Evolutionary conservation across 345 rosid species (phyloP).

Genomic region (Melaleuca quinquenervia): DNA sequence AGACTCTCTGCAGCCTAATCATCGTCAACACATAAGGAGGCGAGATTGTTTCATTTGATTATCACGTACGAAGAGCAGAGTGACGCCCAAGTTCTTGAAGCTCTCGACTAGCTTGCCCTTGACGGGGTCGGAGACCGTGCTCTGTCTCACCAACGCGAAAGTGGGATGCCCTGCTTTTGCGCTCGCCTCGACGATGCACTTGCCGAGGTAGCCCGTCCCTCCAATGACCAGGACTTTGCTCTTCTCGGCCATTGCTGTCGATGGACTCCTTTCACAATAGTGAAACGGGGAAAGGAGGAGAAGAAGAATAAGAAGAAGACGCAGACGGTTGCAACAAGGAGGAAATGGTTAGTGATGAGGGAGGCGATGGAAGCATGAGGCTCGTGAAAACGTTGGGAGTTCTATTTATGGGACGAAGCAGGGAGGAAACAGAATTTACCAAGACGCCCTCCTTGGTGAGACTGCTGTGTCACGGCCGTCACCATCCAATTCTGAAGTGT

Average conservation of each 20-base stretch:
- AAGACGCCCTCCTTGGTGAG: background rate
- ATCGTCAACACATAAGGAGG: background rate
- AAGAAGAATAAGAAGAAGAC: too few relatives aligned
- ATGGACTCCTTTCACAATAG: background rate
- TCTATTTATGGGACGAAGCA: background rate
- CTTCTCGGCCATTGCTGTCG: conserved; percentile 36
- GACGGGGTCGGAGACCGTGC: conserved; percentile 34
- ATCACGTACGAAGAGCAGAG: conserved; percentile 34
- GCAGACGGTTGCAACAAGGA: too few relatives aligned
- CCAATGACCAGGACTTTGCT: conserved; percentile 66
- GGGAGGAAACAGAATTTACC: background rate
- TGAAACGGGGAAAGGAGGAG: too few relatives aligned
- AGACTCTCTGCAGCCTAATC: background rate
- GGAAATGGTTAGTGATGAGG: background rate
- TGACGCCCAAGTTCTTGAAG: conserved; percentile 50
- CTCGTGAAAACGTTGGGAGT: background rate
- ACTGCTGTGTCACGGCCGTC: background rate
- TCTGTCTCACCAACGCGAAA: conserved; percentile 50
- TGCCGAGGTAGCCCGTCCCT: conserved; percentile 73
- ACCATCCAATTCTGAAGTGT: background rate
- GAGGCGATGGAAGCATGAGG: background rate
- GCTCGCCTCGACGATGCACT: conserved; percentile 53
- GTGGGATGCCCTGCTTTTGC: conserved; percentile 48
- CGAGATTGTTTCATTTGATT: background rate
- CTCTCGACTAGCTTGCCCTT: conserved; percentile 38